These are phyloP conservation scores for Pneumocystis jirovecii DNA, from an alignment of 1,139 yeast species.

Conservation along the genomic window DNA sequence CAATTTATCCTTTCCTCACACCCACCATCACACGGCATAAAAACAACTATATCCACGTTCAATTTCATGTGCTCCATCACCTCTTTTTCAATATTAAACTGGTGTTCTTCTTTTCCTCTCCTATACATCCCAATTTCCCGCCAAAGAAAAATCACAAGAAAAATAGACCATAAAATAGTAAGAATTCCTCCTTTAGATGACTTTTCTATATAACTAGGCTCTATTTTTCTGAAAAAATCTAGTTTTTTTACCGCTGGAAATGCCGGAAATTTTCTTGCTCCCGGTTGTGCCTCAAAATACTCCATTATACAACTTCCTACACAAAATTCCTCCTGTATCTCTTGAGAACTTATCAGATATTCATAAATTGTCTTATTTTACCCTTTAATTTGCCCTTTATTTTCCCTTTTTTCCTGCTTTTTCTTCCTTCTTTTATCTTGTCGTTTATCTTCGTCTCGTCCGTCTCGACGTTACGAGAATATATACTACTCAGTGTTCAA, in stretches of 20 bases:
- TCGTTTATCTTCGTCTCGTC: too few species aligned
- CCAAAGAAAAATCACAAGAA: neutral
- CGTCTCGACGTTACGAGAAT: too few species aligned
- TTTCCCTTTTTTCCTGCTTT: too few species aligned
- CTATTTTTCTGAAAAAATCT: slow-evolving; percentile 85
- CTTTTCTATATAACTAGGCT: slow-evolving; percentile 71
- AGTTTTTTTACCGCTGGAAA: slow-evolving; percentile 30
- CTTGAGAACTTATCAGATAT: neutral
- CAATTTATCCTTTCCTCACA: neutral
- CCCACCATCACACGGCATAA: slow-evolving; percentile 56
- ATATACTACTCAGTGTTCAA: too few species aligned
- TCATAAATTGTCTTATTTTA: neutral
- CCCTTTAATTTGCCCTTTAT: too few species aligned
- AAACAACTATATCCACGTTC: slow-evolving; percentile 66
- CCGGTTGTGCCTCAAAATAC: neutral
- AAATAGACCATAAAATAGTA: slow-evolving; percentile 16
- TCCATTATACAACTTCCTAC: neutral
- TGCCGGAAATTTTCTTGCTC: neutral
- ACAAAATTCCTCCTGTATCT: neutral
- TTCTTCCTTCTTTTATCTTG: too few species aligned
- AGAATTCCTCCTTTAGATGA: slow-evolving; percentile 48
- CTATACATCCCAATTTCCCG: neutral
- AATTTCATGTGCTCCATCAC: slow-evolving; percentile 47
- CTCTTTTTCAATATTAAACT: slow-evolving; percentile 46
- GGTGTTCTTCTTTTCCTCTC: slow-evolving; percentile 56